Evolutionary conservation across 2,329 filamentous ascomycete genomes (phyloP).

Genomic region (Pseudogymnoascus sp.): DNA sequence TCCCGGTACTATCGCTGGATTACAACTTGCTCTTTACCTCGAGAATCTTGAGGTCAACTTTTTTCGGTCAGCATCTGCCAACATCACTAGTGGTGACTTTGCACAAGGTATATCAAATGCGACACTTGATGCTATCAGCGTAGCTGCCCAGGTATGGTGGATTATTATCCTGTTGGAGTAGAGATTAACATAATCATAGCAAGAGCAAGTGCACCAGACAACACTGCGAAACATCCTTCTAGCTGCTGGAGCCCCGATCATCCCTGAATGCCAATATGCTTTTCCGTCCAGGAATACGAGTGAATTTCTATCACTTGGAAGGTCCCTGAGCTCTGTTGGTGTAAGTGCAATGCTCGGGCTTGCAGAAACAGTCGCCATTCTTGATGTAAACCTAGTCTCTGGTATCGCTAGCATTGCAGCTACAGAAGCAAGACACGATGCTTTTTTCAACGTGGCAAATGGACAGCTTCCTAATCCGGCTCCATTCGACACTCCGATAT

Average conservation of each 20-base stretch:
- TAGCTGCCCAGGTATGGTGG: conserved; percentile 12
- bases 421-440: conserved; percentile 12
- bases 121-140: conserved; percentile 13
- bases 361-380: conserved; percentile 11
- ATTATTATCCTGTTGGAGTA: background rate
- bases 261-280: conserved; percentile 13
- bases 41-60: conserved; percentile 14
- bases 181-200: conserved; percentile 12
- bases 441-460: conserved; percentile 13
- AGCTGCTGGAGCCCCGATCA: conserved; percentile 9
- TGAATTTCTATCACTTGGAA: conserved; percentile 13
- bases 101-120: conserved; percentile 11
- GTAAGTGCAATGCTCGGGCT: conserved; percentile 12
- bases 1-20: conserved; percentile 6
- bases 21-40: conserved; percentile 14
- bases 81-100: conserved; percentile 14
- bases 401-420: conserved; percentile 12
- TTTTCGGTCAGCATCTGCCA: conserved; percentile 12
- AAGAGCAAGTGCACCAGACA: conserved; percentile 15
- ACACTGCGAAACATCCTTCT: conserved; percentile 14
- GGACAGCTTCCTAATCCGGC: conserved; percentile 13
- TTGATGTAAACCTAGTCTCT: conserved; percentile 9
- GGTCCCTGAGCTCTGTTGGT: conserved; percentile 13
- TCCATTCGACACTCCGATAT: conserved; percentile 14
- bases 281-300: conserved; percentile 14